A percentile compares a stretch with the other conserved stretches of the same genome.
These are phyloP conservation scores for Trypanosoma lewisi DNA, from an alignment of 208 protist genomes.

Conservation along the genomic window DNA sequence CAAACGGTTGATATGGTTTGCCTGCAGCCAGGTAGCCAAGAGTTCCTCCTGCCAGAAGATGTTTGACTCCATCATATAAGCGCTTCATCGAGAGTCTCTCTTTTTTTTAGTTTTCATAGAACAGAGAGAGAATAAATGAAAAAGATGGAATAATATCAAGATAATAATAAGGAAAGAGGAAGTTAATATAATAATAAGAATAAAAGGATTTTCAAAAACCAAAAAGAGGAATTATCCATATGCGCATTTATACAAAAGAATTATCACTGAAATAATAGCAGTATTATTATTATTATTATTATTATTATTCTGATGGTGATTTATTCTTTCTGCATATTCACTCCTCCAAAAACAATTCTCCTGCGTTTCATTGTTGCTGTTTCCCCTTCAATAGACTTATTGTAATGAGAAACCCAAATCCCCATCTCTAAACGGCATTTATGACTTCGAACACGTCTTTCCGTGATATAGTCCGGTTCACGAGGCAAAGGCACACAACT, in stretches of 20 bases:
- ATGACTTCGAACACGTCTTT: neutral
- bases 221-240: neutral
- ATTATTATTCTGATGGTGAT: neutral
- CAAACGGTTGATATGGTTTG: constrained; percentile 84
- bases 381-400: constrained; percentile 17
- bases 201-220: constrained; percentile 2
- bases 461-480: constrained; percentile 1
- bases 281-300: too few relatives aligned
- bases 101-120: neutral
- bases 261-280: too few relatives aligned
- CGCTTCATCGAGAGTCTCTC: constrained; percentile 28
- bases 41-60: constrained; percentile 68
- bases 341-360: neutral
- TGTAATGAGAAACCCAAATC: constrained; percentile 1
- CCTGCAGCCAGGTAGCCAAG: constrained; percentile 64
- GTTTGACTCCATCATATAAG: constrained; percentile 39
- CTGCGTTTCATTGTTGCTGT: constrained; percentile 12
- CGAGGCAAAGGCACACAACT: constrained; percentile 1
- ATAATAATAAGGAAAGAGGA: too few relatives aligned
- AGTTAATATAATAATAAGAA: constrained; percentile 11
- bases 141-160: too few relatives aligned
- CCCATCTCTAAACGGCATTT: neutral
- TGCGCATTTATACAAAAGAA: too few relatives aligned
- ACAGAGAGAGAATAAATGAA: too few relatives aligned
- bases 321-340: constrained; percentile 7